Evolutionary conservation across 2,329 filamentous ascomycete species (phyloP).

Genomic region (Trichoderma hamatum): DNA sequence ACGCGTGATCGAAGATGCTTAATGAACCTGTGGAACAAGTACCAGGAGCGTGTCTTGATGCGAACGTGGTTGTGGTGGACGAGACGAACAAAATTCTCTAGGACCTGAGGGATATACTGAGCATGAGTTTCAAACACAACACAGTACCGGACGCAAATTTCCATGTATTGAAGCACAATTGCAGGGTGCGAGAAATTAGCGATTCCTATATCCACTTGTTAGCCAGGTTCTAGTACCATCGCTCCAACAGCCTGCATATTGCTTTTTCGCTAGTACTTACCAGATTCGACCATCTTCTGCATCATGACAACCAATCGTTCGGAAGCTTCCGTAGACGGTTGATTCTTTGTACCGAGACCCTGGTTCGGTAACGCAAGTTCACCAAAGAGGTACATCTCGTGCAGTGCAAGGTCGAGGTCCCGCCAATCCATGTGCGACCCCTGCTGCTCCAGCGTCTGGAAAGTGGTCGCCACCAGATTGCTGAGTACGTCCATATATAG

Average conservation of each 20-base stretch:
- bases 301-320: slow-evolving; percentile 90
- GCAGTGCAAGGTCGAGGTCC: slow-evolving; percentile 87
- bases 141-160: slow-evolving; percentile 93
- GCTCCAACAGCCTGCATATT: not conserved
- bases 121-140: slow-evolving; percentile 87
- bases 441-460: slow-evolving; percentile 75
- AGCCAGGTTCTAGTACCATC: slow-evolving; percentile 27
- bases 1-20: slow-evolving; percentile 84
- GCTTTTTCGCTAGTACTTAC: slow-evolving; percentile 54
- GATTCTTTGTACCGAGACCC: slow-evolving; percentile 82
- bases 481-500: slow-evolving; percentile 89
- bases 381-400: slow-evolving; percentile 95
- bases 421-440: slow-evolving; percentile 85
- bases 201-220: slow-evolving; percentile 61
- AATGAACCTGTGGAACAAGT: slow-evolving; percentile 90
- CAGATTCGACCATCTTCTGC: slow-evolving; percentile 90
- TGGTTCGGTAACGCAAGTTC: slow-evolving; percentile 89
- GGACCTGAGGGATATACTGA: slow-evolving; percentile 77
- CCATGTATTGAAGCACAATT: slow-evolving; percentile 95
- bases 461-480: slow-evolving; percentile 83
- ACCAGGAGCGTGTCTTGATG: slow-evolving; percentile 92
- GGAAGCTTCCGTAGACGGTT: slow-evolving; percentile 76
- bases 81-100: slow-evolving; percentile 89
- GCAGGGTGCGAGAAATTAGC: slow-evolving; percentile 86
- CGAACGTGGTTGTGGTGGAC: slow-evolving; percentile 87